A percentile compares a stretch with the other conserved stretches of the same genome.
These are phyloP conservation scores for Saccharomyces hybrid DNA, from an alignment of 1,139 yeast species.

Conservation along the genomic window DNA sequence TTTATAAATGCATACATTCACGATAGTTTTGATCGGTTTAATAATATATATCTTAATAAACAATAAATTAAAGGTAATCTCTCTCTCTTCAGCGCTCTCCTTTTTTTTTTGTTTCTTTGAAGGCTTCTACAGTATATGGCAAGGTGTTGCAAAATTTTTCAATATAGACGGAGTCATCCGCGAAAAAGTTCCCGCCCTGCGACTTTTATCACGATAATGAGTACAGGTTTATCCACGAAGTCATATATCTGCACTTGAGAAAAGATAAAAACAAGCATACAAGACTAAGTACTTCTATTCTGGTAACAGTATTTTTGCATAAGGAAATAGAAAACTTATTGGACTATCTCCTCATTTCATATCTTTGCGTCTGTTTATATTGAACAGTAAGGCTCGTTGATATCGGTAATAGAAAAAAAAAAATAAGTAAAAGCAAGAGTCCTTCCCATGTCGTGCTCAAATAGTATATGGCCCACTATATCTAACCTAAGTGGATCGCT, in stretches of 20 bases:
- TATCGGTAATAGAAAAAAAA: not conserved
- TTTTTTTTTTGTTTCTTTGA: not conserved
- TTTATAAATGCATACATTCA: not conserved
- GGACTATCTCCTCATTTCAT: not conserved
- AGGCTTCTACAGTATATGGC: not conserved
- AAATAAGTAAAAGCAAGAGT: not conserved
- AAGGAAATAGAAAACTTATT: not conserved
- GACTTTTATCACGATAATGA: not conserved
- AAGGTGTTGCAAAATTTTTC: not conserved
- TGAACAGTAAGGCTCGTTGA: not conserved
- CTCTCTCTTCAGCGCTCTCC: no score
- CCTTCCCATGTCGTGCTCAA: conserved; percentile 14
- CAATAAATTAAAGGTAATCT: not conserved
- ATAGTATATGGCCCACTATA: conserved; percentile 23
- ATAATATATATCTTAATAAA: not conserved
- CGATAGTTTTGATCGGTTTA: not conserved
- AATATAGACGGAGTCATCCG: not conserved
- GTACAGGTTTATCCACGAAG: not conserved
- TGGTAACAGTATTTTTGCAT: not conserved
- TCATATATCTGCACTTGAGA: not conserved
- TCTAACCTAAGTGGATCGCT: conserved; percentile 40
- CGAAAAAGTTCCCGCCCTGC: not conserved
- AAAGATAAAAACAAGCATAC: not conserved
- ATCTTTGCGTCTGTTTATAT: not conserved
- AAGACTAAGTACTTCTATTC: not conserved